A percentile compares a stretch with the other conserved stretches of the same genome.
These are phyloP conservation scores for Citrus inodora DNA, from an alignment of 345 rosid genomes.

Conservation along the genomic window DNA sequence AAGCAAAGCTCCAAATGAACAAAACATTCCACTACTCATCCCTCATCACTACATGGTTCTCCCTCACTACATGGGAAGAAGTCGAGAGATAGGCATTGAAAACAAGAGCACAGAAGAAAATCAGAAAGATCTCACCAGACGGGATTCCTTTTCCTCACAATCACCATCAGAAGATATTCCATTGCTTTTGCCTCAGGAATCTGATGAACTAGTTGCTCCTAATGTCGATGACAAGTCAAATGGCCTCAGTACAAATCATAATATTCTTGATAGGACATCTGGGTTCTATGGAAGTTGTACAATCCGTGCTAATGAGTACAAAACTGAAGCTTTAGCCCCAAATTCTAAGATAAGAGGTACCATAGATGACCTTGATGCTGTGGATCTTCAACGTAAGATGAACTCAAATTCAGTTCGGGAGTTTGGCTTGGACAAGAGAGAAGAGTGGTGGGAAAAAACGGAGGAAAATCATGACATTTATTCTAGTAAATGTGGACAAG, in stretches of 20 bases:
- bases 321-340: constrained; percentile 22
- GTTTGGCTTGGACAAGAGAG: constrained; percentile 28
- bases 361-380: constrained; percentile 19
- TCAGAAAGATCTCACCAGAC: constrained; percentile 30
- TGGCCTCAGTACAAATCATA: neutral
- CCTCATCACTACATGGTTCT: constrained; percentile 97
- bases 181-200: constrained; percentile 83
- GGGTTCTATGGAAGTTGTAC: constrained; percentile 3
- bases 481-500: constrained; percentile 31
- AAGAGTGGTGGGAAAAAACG: constrained; percentile 36
- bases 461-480: constrained; percentile 28
- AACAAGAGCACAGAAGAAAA: constrained; percentile 34
- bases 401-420: constrained; percentile 8
- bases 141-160: constrained; percentile 43
- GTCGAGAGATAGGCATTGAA: constrained; percentile 52
- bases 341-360: constrained; percentile 21
- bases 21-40: constrained; percentile 77
- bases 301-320: constrained; percentile 22
- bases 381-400: constrained; percentile 25
- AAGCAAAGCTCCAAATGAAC: constrained; percentile 86
- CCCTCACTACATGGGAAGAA: constrained; percentile 88
- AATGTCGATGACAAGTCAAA: constrained; percentile 20
- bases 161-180: constrained; percentile 75
- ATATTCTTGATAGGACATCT: constrained; percentile 13
- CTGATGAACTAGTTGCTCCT: constrained; percentile 27